phyloP scores from a whole-genome alignment of 352 stramenopile species.

The Pseudoperonospora humuli region DNA sequence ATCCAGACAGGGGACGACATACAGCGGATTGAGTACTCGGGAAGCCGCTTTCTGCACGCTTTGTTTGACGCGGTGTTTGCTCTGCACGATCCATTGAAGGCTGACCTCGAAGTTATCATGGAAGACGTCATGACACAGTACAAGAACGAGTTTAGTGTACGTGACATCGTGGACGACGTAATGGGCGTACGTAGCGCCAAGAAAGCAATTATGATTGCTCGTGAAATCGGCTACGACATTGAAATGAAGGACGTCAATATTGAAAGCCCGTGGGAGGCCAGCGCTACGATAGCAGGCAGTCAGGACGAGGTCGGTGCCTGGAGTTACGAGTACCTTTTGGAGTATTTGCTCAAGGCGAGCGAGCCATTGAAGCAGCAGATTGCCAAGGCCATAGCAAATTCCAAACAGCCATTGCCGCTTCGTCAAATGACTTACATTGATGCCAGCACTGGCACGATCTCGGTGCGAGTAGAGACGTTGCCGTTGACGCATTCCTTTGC shows the following conservation, averaged over 20 bases:
- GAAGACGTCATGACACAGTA: conserved; percentile 51
- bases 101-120: conserved; percentile 61
- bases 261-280: conserved; percentile 35
- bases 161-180: conserved; percentile 89
- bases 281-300: conserved; percentile 24
- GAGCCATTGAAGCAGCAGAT: conserved; percentile 37
- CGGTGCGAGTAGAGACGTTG: conserved; percentile 42
- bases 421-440: conserved; percentile 56
- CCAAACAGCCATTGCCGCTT: conserved; percentile 24
- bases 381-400: conserved; percentile 16
- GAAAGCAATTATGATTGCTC: conserved; percentile 89
- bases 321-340: conserved; percentile 49
- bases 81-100: conserved; percentile 14
- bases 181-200: conserved; percentile 84
- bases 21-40: conserved; percentile 83
- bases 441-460: conserved; percentile 36
- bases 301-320: conserved; percentile 28
- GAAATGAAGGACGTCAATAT: conserved; percentile 68
- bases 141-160: conserved; percentile 41
- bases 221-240: conserved; percentile 85
- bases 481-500: conserved; percentile 42
- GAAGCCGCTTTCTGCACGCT: conserved; percentile 82
- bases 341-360: conserved; percentile 38
- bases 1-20: conserved; percentile 90
- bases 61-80: conserved; percentile 53